Evolutionary conservation across 2,329 filamentous ascomycete genomes (phyloP), one percentile per base, ranked within the genome.

Genomic region (Colletotrichum theobromicola): DNA sequence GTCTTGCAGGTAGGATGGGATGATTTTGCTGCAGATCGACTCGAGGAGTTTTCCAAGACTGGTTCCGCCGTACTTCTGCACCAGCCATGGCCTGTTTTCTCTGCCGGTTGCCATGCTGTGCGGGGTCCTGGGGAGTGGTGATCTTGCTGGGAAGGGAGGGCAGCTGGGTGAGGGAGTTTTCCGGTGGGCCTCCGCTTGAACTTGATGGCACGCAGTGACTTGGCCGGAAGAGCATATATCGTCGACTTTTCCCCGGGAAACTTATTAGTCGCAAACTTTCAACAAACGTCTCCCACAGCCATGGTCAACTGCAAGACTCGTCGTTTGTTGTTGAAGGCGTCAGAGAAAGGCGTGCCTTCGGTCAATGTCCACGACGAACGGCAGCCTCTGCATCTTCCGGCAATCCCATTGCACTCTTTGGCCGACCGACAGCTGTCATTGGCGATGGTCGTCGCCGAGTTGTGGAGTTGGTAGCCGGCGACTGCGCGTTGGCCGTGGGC

Each of bases 21-120:
- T 74, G 65, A 75, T 75, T 53, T 61, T 70, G 21, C 50, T 42
- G 84, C 86, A 76, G 81, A 90, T 88, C 84, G 93, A 93, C 77
- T 91, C 89, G 67, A 95, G 93, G 80, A 98, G 98, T 86, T 98
- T 98, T 79, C 96, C 96, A 65, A 98, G 94, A 82, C 95, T 98
- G 66, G 96, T 98, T 62, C 96, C 96, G 76, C 96, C 96, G 83
- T 98, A 98, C 85, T 98, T 98, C 83, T 98, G 95, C 63, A 98
- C 94, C 30, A 97, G 89, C 96, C 95, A 98, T 77, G 88, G 88
- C 77, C 87, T 86, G 61, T 80, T 79, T 60, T 82, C 80, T 67
- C 80, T 77, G 76, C 84, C 85, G 77, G 60, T 64, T 18, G 75
- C 66, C 72, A 75, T 71, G 63, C 34, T 63, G 58, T 42, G 66